A percentile compares a stretch with the other conserved stretches of the same genome.
These are phyloP conservation scores for Naegleria lovaniensis DNA, from an alignment of 208 protist genomes.

Conservation along the genomic window DNA sequence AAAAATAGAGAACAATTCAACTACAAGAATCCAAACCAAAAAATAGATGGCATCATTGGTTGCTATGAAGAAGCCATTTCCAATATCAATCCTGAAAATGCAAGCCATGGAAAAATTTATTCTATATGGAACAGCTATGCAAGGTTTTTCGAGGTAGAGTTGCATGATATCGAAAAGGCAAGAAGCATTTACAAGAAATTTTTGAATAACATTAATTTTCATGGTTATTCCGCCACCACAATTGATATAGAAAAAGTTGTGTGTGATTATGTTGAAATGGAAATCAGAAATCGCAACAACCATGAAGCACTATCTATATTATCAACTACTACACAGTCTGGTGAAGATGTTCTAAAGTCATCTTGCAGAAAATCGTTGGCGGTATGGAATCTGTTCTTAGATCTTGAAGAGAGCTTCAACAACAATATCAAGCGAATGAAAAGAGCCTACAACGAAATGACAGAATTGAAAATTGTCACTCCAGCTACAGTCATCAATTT, in stretches of 20 bases:
- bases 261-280: conserved; percentile 81
- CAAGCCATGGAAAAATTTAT: conserved; percentile 51
- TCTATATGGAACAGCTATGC: conserved; percentile 68
- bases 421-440: conserved; percentile 40
- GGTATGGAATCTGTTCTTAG: conserved; percentile 28
- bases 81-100: conserved; percentile 58
- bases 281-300: conserved; percentile 57
- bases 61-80: conserved; percentile 60
- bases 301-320: conserved; percentile 58
- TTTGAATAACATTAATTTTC: conserved; percentile 35
- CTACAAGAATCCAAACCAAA: neutral
- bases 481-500: conserved; percentile 79
- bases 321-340: conserved; percentile 55
- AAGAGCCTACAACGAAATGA: conserved; percentile 56
- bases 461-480: conserved; percentile 65
- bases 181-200: conserved; percentile 46
- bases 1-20: neutral
- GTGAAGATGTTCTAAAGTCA: neutral
- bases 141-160: conserved; percentile 56
- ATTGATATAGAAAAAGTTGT: conserved; percentile 75
- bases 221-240: conserved; percentile 41
- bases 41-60: conserved; percentile 30
- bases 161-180: conserved; percentile 56
- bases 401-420: conserved; percentile 32
- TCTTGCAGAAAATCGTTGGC: neutral